Evolutionary conservation across 345 rosid genomes (phyloP), one percentile per base, ranked within the genome.

Genomic region (Mallotus nudiflorus): DNA sequence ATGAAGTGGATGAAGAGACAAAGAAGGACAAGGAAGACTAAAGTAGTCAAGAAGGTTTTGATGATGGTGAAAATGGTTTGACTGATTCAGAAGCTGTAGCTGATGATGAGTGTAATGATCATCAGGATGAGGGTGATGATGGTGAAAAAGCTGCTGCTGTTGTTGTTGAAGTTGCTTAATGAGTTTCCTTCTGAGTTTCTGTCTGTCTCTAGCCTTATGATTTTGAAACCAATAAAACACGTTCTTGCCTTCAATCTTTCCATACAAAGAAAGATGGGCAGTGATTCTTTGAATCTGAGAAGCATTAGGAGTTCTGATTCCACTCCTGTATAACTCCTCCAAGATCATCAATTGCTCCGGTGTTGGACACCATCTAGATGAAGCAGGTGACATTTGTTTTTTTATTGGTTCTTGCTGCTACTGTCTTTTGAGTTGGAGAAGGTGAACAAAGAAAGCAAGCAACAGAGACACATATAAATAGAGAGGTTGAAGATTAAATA

Each of bases 191-290:
- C 97, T 81, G 48, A 91, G 87, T 74, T 84, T 89, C 74, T 86
- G 96, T 61, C 93, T 82, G 60, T 94, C 97, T 75, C 98, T 87
- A 0, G 98, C 98, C 86, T 94, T 94, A 69, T 94, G 97, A 84
- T 94, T 94, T 71, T 94, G 98, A 49, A 94, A 94, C 98, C 98
- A 94, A 28, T 94, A 91, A 62, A 94, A 94, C 46, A 91, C 97
- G 70, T 94, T 94, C 78, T 91, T 94, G 39, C 98, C 98, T 77
- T 94, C 95, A 22, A 94, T 88, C 68, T 83, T 83, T 4, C 98
- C 98, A 72, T 85, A 88, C 42, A 76, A 62, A 8, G 91, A 84
- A 59, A 94, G 89, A 62, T 91, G 95, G 37, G 96, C 69, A 40
- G 98, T 90, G 76, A 94, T 94, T 49, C 86, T 83, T 49, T 90